phyloP scores from a whole-genome alignment of 257 asterid species.

The Solanum neorickii region DNA sequence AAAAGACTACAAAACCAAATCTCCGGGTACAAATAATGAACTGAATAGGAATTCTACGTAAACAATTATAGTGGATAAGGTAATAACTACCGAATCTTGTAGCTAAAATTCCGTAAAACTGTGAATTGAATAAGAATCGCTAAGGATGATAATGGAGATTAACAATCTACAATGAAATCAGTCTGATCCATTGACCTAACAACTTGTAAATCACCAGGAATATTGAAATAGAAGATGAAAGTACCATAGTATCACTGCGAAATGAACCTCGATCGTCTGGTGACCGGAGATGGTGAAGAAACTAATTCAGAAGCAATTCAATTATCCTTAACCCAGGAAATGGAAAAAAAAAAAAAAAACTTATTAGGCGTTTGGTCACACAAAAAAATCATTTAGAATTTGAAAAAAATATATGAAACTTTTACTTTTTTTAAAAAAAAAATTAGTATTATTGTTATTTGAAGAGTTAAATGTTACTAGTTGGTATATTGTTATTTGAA shows the following conservation, averaged over 20 bases:
- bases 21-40: neutral
- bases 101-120: neutral
- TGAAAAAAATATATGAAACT: neutral
- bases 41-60: neutral
- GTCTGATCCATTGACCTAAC: neutral
- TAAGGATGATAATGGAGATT: neutral
- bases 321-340: neutral
- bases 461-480: neutral
- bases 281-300: neutral
- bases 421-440: neutral
- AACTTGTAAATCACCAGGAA: neutral
- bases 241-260: neutral
- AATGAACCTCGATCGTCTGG: neutral
- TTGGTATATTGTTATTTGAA: no score
- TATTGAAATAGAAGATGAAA: neutral
- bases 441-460: neutral
- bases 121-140: neutral
- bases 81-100: neutral
- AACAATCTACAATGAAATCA: neutral
- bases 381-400: neutral
- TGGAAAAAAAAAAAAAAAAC: no score
- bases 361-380: neutral
- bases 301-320: neutral
- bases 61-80: neutral
- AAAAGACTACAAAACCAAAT: neutral